These are phyloP conservation scores for Garcia nutans DNA, from an alignment of 345 rosid genomes.

Conservation along the genomic window DNA sequence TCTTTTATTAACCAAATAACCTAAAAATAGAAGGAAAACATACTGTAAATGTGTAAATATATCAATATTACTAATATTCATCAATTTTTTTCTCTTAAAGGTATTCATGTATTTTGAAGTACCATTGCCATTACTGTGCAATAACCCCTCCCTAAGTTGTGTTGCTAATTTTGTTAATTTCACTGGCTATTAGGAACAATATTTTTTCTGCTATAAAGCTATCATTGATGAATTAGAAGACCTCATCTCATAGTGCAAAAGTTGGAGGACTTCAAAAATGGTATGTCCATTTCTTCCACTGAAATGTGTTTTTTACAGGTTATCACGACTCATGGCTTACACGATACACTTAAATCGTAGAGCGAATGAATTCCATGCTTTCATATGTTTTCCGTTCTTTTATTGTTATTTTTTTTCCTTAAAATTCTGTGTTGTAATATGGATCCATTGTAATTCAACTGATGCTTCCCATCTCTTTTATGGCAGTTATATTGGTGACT, in stretches of 20 bases:
- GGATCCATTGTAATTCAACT: background rate
- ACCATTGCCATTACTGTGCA: background rate
- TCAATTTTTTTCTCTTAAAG: background rate
- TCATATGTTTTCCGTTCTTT: background rate
- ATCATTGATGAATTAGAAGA: constrained; percentile 70
- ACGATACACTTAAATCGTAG: background rate
- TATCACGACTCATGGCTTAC: background rate
- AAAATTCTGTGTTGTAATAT: too few species aligned
- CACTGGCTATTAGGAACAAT: constrained; percentile 60
- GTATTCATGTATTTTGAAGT: background rate
- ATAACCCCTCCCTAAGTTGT: background rate
- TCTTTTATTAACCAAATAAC: background rate
- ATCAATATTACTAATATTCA: background rate
- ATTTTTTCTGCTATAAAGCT: constrained; percentile 67
- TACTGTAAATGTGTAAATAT: background rate
- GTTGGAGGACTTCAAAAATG: constrained; percentile 10
- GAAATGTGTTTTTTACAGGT: background rate
- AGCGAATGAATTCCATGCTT: background rate
- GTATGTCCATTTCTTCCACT: background rate
- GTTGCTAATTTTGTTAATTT: constrained; percentile 3
- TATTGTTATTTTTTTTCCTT: too few species aligned
- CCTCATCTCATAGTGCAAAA: constrained; percentile 31
- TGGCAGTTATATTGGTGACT: background rate
- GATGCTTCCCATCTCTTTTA: background rate
- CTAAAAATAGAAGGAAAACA: background rate